phyloP scores from a whole-genome alignment of 2,329 filamentous ascomycete genomes.

The Didymella lethalis region DNA sequence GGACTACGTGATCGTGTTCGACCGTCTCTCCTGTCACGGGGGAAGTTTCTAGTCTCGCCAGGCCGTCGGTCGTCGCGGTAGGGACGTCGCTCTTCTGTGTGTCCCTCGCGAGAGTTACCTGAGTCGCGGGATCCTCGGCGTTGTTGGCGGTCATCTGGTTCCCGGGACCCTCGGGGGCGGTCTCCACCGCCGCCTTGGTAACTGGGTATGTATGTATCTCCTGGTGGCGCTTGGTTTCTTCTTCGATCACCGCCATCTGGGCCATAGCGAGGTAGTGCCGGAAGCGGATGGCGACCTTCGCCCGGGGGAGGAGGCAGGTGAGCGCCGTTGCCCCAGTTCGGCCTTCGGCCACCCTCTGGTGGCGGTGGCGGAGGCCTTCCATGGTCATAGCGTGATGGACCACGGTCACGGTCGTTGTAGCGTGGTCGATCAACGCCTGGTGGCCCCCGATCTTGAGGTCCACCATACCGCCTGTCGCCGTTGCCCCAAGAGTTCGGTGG shows the following conservation, averaged over 20 bases:
- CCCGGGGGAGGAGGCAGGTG: slow-evolving; percentile 48
- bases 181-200: slow-evolving; percentile 47
- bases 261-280: slow-evolving; percentile 46
- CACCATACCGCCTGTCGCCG: slow-evolving; percentile 45
- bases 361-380: slow-evolving; percentile 42
- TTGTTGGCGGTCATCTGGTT: slow-evolving; percentile 44
- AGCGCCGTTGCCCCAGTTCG: slow-evolving; percentile 44
- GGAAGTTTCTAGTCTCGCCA: slow-evolving; percentile 7
- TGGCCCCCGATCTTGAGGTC: slow-evolving; percentile 51
- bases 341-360: slow-evolving; percentile 44
- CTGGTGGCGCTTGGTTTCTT: slow-evolving; percentile 33
- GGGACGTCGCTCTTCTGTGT: slow-evolving; percentile 39
- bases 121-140: slow-evolving; percentile 46
- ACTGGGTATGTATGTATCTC: slow-evolving; percentile 57
- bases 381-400: slow-evolving; percentile 42
- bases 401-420: slow-evolving; percentile 44
- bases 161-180: slow-evolving; percentile 41
- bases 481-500: slow-evolving; percentile 47
- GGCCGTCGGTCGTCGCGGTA: slow-evolving; percentile 29
- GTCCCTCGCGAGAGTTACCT: slow-evolving; percentile 47
- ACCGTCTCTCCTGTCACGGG: slow-evolving; percentile 39
- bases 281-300: slow-evolving; percentile 47
- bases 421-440: slow-evolving; percentile 46
- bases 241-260: slow-evolving; percentile 34
- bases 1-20: slow-evolving; percentile 49